Base-by-base conservation (phyloP, 225 moss, liverwort and hornwort genomes). In the Sphagnum tenellum region DNA sequence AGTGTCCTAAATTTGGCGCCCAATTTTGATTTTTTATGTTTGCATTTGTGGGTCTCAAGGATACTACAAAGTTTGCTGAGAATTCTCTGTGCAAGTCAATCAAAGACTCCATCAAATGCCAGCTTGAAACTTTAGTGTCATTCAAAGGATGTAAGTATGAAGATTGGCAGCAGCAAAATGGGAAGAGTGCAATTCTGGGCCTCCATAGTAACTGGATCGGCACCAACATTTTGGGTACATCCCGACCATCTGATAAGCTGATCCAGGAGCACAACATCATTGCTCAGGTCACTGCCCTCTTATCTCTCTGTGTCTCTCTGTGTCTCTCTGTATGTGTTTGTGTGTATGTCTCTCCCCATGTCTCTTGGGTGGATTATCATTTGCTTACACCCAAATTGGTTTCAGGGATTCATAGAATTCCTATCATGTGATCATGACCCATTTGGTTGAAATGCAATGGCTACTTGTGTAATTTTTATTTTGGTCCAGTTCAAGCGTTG, bases 201-300 rank as follows among this genome's bases (percentile, higher is more conserved):
- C 70, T 88, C 69, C 85, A 88, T 61, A 84, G 84, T 49, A 88
- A 80, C 71, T 85, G 88, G 88, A 70, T 88, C 29, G 77, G 79
- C 47, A 71, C 77, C 57, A 76, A 64, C 64, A 85, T 88, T 62
- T 69, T 88, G 65, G 88, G 81, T 10, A 75, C 80, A 51, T 79
- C 84, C 64, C 71, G 82, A 44, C 88, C 82, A 48, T 76, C 79
- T 3, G 74, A 82, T 73, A 65, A 76, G 5, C 54, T 85, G 47
- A 77, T 88, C 8, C 52, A 72, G 10, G 75, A 77, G 45, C 77
- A 88, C 70, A 69, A 76, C 60, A 69, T 88, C 55, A 70, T 85
- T 45, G 67, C 74, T 63, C 84, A 88, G 79, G 88, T 88, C 29
- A 29, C 29, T 29, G 29, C 9, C 52, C 9, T 52, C 12, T 51